A percentile compares a stretch with the other conserved stretches of the same genome.
Conservation (phyloP, 352 stramenopile genomes). For the Phytophthora pisi region DNA sequence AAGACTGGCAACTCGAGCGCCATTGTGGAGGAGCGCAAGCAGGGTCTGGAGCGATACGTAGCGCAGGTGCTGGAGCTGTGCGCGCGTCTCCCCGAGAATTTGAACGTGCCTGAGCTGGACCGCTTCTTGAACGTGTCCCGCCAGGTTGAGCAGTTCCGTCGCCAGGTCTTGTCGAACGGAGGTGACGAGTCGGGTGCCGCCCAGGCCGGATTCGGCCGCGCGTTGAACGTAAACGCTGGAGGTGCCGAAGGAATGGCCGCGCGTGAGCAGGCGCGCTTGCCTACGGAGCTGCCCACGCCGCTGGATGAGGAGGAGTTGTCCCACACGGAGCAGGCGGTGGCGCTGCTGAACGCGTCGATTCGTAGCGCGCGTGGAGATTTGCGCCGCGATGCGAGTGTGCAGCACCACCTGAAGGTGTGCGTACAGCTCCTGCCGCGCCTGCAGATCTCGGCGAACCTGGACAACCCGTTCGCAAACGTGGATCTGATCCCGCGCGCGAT, state of each 20-base stretch:
- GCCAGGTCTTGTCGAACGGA: slow-evolving; percentile 54
- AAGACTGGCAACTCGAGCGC: slow-evolving; percentile 88
- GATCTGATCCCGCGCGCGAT: slow-evolving; percentile 88
- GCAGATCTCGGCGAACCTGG: slow-evolving; percentile 89
- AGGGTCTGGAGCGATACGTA: slow-evolving; percentile 81
- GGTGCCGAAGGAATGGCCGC: slow-evolving; percentile 82
- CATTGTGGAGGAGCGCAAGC: slow-evolving; percentile 87
- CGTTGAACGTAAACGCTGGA: slow-evolving; percentile 66
- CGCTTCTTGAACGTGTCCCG: slow-evolving; percentile 88
- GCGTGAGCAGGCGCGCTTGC: slow-evolving; percentile 76
- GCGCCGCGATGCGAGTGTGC: slow-evolving; percentile 77
- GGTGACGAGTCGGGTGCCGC: slow-evolving; percentile 31
- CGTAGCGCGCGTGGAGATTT: slow-evolving; percentile 82
- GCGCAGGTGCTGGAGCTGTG: slow-evolving; percentile 86
- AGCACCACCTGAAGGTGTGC: slow-evolving; percentile 88
- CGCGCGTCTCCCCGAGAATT: slow-evolving; percentile 73
- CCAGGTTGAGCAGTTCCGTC: slow-evolving; percentile 85
- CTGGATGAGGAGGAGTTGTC: slow-evolving; percentile 87
- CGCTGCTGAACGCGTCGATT: slow-evolving; percentile 78
- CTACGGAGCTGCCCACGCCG: slow-evolving; percentile 82
- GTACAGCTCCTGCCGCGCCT: slow-evolving; percentile 85
- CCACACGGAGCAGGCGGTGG: slow-evolving; percentile 84
- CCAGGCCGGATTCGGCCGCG: slow-evolving; percentile 37
- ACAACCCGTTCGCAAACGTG: slow-evolving; percentile 90
- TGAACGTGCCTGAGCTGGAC: slow-evolving; percentile 86